These are phyloP conservation scores for Cadophora luteo-olivacea DNA, from an alignment of 2,329 filamentous ascomycete genomes.

Conservation along the genomic window DNA sequence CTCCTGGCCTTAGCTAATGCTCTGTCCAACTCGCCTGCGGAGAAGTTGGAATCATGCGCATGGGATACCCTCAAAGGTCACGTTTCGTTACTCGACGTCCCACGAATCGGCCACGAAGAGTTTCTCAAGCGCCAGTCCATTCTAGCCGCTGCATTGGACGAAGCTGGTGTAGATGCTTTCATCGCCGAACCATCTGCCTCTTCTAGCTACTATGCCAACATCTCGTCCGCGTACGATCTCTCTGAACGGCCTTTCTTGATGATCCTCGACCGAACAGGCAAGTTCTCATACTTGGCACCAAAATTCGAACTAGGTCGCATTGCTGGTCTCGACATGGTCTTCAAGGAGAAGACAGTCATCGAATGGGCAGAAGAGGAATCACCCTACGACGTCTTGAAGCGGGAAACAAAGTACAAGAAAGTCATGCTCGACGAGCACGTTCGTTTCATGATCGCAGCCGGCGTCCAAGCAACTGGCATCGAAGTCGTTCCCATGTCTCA, in stretches of 20 bases:
- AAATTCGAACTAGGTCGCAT: constrained; percentile 66
- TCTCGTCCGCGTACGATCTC: constrained; percentile 64
- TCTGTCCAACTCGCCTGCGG: neutral
- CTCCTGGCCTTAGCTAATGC: neutral
- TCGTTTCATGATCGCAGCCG: constrained; percentile 66
- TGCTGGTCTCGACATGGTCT: constrained; percentile 60
- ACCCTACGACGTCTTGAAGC: constrained; percentile 61
- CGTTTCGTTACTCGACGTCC: constrained; percentile 34
- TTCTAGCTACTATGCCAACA: constrained; percentile 67
- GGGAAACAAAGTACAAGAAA: constrained; percentile 47
- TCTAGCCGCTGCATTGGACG: constrained; percentile 32
- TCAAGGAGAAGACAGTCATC: constrained; percentile 58
- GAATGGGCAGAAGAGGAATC: constrained; percentile 69
- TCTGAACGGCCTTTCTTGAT: constrained; percentile 69
- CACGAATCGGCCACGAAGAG: constrained; percentile 33
- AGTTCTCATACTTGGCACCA: constrained; percentile 64
- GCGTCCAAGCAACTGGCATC: constrained; percentile 58
- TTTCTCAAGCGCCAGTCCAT: constrained; percentile 34
- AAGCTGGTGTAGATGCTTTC: constrained; percentile 58
- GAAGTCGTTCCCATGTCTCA: constrained; percentile 57
- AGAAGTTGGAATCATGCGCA: constrained; percentile 27
- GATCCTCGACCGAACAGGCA: constrained; percentile 56
- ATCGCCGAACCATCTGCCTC: constrained; percentile 68
- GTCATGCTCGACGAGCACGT: constrained; percentile 70
- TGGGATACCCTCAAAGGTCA: constrained; percentile 33